A percentile compares a stretch with the other conserved stretches of the same genome.
Conservation (phyloP, 2,329 filamentous ascomycete species). For the Atkinsonella texensis region DNA sequence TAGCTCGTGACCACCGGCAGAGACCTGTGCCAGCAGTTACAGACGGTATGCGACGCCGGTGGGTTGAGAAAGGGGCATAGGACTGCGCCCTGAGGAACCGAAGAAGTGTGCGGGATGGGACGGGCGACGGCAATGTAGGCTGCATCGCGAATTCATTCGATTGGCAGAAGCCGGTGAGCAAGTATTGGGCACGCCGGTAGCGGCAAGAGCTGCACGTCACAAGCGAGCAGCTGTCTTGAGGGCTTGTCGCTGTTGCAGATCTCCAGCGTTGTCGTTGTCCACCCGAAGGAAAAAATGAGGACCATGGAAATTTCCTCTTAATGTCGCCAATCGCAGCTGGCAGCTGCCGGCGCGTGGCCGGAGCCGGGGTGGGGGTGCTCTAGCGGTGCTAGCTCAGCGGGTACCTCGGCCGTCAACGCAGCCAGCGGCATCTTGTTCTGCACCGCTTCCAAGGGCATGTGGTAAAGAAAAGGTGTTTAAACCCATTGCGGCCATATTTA, state of each 20-base stretch:
- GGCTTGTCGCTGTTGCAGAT: not conserved
- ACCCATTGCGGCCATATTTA: too few species aligned
- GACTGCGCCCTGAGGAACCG: conserved; percentile 64
- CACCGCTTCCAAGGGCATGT: too few species aligned
- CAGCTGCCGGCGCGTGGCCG: not conserved
- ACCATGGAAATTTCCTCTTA: not conserved
- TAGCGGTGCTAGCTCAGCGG: too few species aligned
- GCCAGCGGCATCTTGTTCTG: too few species aligned
- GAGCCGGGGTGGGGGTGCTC: not conserved
- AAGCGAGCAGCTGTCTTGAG: not conserved
- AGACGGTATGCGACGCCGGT: conserved; percentile 15
- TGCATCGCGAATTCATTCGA: conserved; percentile 27
- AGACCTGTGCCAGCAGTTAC: conserved; percentile 7
- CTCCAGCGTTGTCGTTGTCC: not conserved
- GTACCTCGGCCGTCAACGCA: too few species aligned
- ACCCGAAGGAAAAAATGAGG: not conserved
- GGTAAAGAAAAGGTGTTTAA: too few species aligned
- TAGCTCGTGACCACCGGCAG: conserved; percentile 12
- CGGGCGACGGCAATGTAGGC: conserved; percentile 29
- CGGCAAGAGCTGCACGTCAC: conserved; percentile 6
- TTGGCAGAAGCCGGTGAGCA: not conserved
- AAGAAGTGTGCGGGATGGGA: conserved; percentile 47
- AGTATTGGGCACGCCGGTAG: conserved; percentile 7
- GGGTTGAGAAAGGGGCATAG: conserved; percentile 40
- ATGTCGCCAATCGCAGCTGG: not conserved